Evolutionary conservation across 768 basidiomycete genomes (phyloP).

Genomic region (Candolleomyces efflorescens): DNA sequence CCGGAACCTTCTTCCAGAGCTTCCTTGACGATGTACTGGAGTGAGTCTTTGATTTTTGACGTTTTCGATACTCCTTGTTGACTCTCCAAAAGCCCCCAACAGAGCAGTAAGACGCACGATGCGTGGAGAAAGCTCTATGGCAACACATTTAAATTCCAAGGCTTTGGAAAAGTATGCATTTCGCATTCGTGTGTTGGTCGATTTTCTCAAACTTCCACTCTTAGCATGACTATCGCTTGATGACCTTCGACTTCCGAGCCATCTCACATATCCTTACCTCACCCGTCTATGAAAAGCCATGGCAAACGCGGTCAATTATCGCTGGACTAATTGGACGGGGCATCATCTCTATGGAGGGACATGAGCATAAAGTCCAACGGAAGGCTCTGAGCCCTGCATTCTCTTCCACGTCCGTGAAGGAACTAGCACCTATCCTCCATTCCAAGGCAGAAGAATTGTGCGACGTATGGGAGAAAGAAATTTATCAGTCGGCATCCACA

Average conservation of each 20-base stretch:
- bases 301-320: conserved; percentile 50
- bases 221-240: conserved; percentile 50
- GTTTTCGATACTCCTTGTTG: not conserved
- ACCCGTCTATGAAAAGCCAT: conserved; percentile 49
- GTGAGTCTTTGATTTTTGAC: conserved; percentile 29
- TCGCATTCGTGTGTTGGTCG: conserved; percentile 1
- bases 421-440: conserved; percentile 44
- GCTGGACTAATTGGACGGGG: conserved; percentile 46
- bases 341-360: conserved; percentile 52
- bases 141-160: conserved; percentile 51
- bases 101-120: conserved; percentile 35
- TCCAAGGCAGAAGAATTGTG: conserved; percentile 48
- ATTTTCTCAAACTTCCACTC: not conserved
- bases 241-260: conserved; percentile 48
- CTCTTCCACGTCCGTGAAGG: conserved; percentile 37
- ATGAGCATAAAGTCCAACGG: conserved; percentile 42
- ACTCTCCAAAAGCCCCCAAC: conserved; percentile 32
- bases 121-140: conserved; percentile 44
- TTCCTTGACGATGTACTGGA: conserved; percentile 44
- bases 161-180: conserved; percentile 49
- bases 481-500: conserved; percentile 13
- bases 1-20: conserved; percentile 35
- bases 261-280: conserved; percentile 46
- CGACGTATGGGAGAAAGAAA: conserved; percentile 36
- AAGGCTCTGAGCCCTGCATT: conserved; percentile 51